Evolutionary conservation across 2,329 filamentous ascomycete species (phyloP), one percentile per base, ranked within the genome.

Genomic region (Ilyonectria sp.): DNA sequence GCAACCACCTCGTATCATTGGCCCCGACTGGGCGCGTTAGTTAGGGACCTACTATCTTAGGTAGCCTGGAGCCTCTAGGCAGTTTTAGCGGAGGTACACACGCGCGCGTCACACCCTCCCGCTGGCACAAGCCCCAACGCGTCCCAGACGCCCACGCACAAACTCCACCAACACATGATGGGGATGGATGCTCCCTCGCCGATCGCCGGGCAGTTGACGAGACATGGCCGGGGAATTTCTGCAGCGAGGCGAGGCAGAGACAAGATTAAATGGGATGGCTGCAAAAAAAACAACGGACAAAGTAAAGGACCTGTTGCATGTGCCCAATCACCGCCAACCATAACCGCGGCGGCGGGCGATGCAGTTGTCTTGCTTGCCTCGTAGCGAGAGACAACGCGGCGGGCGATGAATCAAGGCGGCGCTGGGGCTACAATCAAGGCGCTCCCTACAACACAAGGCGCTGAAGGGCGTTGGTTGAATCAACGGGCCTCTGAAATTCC

Each of bases 401-500:
- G 31, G 3, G 2, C 31, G 31, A 33, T 43, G 40, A 43, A 43
- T 8, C 40, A 43, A n/a, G 37, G 37, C 37, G 37, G 37, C 37
- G 17, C 37, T 43, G 37, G 15, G 15, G 13, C 13, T 7, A 33
- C 6, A 33, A 33, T 11, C 31, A 33, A 33, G 31, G 31, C 31
- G 31, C 31, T 26, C 23, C 23, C 4, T 26, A 26, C 31, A 11
- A 33, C 11, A n/a, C 31, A 33, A 33, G 31, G 31, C 31, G 31
- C 31, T 33, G 15, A 43, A 43, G 7, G 40, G 40, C 40, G 40
- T 26, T 50, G 47, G 5, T 1, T 52, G 23, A n/a, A 17, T 31
- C 23, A 29, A 33, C 76, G 76, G 76, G 63, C 67, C 71, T 77
- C 63, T 77, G 69, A 77, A 77, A 78, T 75, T 79, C 77, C 77